Base-by-base conservation (phyloP, 2,329 filamentous ascomycete genomes). In the Grosmannia clavigera region DNA sequence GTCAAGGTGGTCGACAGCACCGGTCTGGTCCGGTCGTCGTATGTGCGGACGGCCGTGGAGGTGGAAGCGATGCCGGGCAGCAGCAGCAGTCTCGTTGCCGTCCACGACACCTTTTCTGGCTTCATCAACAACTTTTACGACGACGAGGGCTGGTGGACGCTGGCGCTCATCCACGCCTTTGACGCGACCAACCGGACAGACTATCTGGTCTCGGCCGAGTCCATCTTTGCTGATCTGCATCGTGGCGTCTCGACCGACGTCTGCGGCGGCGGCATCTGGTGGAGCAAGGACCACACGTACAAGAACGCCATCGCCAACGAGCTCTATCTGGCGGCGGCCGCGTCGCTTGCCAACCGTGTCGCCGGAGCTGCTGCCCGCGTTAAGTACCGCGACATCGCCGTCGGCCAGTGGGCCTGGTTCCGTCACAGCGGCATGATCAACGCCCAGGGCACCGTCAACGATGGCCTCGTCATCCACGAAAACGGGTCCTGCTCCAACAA, bases 81-180 rank as follows among this genome's bases (percentile, higher is more conserved):
- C 25, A 10, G 33, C 35, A 60, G 63, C 29, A 62, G 63, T 38
- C 60, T 72, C 53, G 58, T 55, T 9, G 63, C 66, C 57, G 22
- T 22, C 22, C 50, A 55, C 35, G 65, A 70, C 38, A 74, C 74
- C 14, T 76, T 72, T 64, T 67, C 72, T 25, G 72, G 73, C 50
- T 83, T 81, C 68, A 68, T 81, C 56, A 80, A 83, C 65, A 74
- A 77, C 52, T 83, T 73, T 64, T 84, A 83, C 65, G 82, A 85
- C 65, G 82, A 85, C 66, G 79, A 82, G 68, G 77, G 81, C 40
- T 85, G 82, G 82, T 85, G 82, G 82, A 81, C 77, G 3, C 72
- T 84, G 58, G 82, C 76, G 16, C 78, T 79, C 74, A 78, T 84
- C 61, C 74, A 77, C 50, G 73, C 76, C 5, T 81, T 76, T 66